A percentile compares a stretch with the other conserved stretches of the same genome.
Evolutionary conservation across 1,284 basidiomycete genomes (phyloP).

Genomic region (Austroboletus niveus): DNA sequence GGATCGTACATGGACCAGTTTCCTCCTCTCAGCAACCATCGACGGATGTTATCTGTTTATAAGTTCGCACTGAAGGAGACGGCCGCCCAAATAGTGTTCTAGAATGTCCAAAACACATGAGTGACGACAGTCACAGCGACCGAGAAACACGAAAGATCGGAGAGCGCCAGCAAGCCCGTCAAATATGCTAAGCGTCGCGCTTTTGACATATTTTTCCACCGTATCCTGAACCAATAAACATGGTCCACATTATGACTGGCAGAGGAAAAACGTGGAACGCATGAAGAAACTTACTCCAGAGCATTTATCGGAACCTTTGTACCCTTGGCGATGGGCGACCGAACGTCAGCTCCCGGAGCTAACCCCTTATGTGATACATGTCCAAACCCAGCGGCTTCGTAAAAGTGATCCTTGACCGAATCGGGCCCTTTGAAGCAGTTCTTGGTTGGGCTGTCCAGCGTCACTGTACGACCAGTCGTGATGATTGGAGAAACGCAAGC

Average conservation of each 20-base stretch:
- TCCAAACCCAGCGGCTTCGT: conserved; percentile 9
- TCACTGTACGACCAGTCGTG: not conserved
- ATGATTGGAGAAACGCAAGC: conserved; percentile 29
- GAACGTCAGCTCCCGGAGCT: conserved; percentile 22
- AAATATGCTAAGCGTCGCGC: conserved; percentile 4
- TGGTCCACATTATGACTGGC: conserved; percentile 6
- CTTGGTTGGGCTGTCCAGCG: conserved; percentile 1
- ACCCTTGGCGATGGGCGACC: conserved; percentile 27
- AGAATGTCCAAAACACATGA: conserved; percentile 15
- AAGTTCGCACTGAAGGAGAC: conserved; percentile 18
- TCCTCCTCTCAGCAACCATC: not conserved
- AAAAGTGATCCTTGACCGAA: conserved; percentile 1
- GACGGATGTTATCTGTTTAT: conserved; percentile 3
- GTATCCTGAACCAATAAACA: conserved; percentile 13
- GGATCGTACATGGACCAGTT: too few relatives aligned
- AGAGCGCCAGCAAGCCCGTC: conserved; percentile 7
- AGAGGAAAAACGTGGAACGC: not conserved
- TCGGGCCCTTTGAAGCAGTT: not conserved
- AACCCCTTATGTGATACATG: conserved; percentile 15
- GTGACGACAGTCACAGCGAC: conserved; percentile 16
- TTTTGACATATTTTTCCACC: conserved; percentile 12
- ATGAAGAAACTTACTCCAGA: conserved; percentile 21
- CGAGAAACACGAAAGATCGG: conserved; percentile 19
- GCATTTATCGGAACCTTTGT: conserved; percentile 19
- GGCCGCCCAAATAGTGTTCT: conserved; percentile 31